Conservation (phyloP, 2,329 filamentous ascomycete genomes). For the Capronia coronata region DNA sequence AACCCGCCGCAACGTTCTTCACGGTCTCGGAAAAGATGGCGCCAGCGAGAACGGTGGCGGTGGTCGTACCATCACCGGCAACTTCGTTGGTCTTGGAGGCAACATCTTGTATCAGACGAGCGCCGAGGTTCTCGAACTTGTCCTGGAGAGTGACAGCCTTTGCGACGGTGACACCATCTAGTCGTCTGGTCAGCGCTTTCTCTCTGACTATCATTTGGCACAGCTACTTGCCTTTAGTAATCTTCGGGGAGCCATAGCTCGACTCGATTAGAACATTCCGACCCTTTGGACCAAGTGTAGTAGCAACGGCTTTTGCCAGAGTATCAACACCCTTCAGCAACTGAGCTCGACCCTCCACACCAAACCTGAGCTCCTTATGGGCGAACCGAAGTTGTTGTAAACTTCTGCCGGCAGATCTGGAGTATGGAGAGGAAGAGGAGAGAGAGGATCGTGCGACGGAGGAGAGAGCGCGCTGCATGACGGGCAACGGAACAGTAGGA, state of each 20-base stretch:
- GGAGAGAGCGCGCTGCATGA: slow-evolving; percentile 93
- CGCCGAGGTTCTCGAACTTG: slow-evolving; percentile 99
- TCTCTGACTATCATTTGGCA: not conserved
- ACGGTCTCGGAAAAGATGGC: slow-evolving; percentile 99
- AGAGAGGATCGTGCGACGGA: slow-evolving; percentile 72
- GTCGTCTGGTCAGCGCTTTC: slow-evolving; percentile 21
- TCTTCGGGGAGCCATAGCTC: slow-evolving; percentile 97
- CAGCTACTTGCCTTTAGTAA: slow-evolving; percentile 80
- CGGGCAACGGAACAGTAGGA: slow-evolving; percentile 36
- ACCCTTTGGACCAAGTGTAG: slow-evolving; percentile 94
- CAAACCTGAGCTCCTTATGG: slow-evolving; percentile 88
- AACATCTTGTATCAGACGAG: slow-evolving; percentile 92
- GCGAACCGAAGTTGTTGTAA: slow-evolving; percentile 91
- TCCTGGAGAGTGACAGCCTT: slow-evolving; percentile 90
- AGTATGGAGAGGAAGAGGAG: slow-evolving; percentile 58
- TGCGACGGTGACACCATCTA: slow-evolving; percentile 82
- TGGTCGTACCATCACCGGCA: slow-evolving; percentile 97
- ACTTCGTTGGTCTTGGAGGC: slow-evolving; percentile 99
- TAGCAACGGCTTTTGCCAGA: slow-evolving; percentile 89
- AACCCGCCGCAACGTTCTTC: slow-evolving; percentile 98
- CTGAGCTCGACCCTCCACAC: slow-evolving; percentile 83
- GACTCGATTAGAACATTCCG: slow-evolving; percentile 98
- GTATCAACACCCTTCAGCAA: slow-evolving; percentile 94
- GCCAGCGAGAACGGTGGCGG: slow-evolving; percentile 90
- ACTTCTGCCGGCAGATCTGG: slow-evolving; percentile 54